Conservation (phyloP, 148 eudicot genomes). For the Persicaria maculosa region DNA sequence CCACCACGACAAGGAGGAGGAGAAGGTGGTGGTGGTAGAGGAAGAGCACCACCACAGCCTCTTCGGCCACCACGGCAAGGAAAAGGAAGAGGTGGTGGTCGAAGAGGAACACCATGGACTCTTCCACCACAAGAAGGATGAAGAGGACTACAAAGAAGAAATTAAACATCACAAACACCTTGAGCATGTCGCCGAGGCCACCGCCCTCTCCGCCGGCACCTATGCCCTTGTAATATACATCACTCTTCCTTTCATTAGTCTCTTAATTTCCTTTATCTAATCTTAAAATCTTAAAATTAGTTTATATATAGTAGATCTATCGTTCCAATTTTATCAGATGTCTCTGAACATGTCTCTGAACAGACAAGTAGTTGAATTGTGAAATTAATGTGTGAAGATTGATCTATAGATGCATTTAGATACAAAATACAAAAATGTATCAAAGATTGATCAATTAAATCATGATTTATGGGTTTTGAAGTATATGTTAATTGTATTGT, state of each 20-base stretch:
- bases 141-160: slow-evolving; percentile 16
- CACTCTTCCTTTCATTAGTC: too few relatives aligned
- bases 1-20: slow-evolving; percentile 22
- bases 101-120: slow-evolving; percentile 6
- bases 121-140: slow-evolving; percentile 12
- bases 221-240: slow-evolving; percentile 23
- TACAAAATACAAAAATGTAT: too few relatives aligned
- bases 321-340: too few relatives aligned
- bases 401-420: too few relatives aligned
- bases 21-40: slow-evolving; percentile 14
- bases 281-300: not conserved
- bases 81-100: not conserved
- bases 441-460: too few relatives aligned
- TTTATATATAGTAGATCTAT: too few relatives aligned
- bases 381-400: too few relatives aligned
- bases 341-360: too few relatives aligned
- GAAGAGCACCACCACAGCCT: slow-evolving; percentile 17
- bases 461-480: not conserved
- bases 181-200: slow-evolving; percentile 23
- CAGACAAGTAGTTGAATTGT: too few relatives aligned
- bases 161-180: slow-evolving; percentile 22
- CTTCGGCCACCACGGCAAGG: not conserved
- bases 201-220: slow-evolving; percentile 23
- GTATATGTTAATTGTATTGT: not conserved
- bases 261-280: not conserved